phyloP scores from a whole-genome alignment of 352 stramenopile genomes.

The Phytophthora sojae region DNA sequence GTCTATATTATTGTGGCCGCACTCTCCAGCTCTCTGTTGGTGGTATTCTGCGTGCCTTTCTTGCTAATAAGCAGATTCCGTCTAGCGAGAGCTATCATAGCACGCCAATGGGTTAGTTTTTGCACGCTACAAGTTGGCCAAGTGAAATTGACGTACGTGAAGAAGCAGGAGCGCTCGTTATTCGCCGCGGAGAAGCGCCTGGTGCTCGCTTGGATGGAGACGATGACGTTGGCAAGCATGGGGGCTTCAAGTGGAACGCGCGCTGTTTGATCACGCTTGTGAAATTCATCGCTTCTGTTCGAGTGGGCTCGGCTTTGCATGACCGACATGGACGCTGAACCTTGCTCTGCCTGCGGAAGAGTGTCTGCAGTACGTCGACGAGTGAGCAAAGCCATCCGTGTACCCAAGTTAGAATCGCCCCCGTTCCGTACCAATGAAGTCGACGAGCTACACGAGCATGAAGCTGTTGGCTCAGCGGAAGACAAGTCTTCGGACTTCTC shows the following conservation, averaged over 20 bases:
- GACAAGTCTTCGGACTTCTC: slow-evolving; percentile 19
- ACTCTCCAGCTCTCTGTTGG: slow-evolving; percentile 14
- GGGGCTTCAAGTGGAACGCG: slow-evolving; percentile 61
- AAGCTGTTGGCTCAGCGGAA: slow-evolving; percentile 8
- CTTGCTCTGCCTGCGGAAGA: slow-evolving; percentile 31
- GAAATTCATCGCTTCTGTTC: slow-evolving; percentile 33
- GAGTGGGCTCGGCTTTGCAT: background rate
- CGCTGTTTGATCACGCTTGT: slow-evolving; percentile 66
- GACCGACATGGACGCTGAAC: slow-evolving; percentile 36
- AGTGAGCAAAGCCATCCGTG: background rate
- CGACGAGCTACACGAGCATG: slow-evolving; percentile 29
- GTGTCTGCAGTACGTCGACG: slow-evolving; percentile 16
- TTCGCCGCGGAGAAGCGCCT: slow-evolving; percentile 29
- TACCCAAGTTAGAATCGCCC: background rate
- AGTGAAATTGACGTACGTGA: slow-evolving; percentile 32
- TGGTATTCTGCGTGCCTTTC: slow-evolving; percentile 5
- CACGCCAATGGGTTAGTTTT: background rate
- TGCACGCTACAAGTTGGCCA: background rate
- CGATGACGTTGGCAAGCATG: slow-evolving; percentile 32
- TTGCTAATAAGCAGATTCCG: slow-evolving; percentile 28
- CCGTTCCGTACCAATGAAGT: slow-evolving; percentile 30
- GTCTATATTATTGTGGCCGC: slow-evolving; percentile 27
- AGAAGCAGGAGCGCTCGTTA: slow-evolving; percentile 31
- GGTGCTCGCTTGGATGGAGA: slow-evolving; percentile 31
- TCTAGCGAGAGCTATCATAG: slow-evolving; percentile 26